Percentiles rank a stretch among this genome's conserved stretches.
Conservation (phyloP, 1,284 basidiomycete species). For the Tranzscheliella williamsii region DNA sequence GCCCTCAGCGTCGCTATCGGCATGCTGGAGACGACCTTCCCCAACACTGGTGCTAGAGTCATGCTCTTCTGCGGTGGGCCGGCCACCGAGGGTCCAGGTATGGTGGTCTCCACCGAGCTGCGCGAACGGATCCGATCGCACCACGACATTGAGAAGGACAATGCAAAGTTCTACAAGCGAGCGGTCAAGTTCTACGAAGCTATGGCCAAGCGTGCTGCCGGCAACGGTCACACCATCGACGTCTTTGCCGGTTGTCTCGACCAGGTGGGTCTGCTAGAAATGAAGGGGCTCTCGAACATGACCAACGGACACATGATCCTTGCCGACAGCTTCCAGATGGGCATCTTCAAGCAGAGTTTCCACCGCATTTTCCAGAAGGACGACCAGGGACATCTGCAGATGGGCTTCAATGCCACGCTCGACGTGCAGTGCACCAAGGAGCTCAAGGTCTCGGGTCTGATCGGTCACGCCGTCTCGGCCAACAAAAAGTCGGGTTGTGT, state of each 20-base stretch:
- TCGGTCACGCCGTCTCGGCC: slow-evolving; percentile 94
- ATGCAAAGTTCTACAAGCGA: slow-evolving; percentile 95
- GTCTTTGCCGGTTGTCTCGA: slow-evolving; percentile 96
- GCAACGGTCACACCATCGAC: slow-evolving; percentile 93
- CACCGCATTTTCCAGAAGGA: slow-evolving; percentile 91
- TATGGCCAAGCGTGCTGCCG: slow-evolving; percentile 88
- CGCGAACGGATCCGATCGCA: slow-evolving; percentile 98
- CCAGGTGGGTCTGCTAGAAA: slow-evolving; percentile 95
- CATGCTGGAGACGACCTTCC: slow-evolving; percentile 92
- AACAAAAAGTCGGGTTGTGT: slow-evolving; percentile 96
- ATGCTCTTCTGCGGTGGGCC: slow-evolving; percentile 97
- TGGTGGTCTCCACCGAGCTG: slow-evolving; percentile 93
- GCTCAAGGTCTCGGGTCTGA: slow-evolving; percentile 95
- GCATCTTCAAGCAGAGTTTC: slow-evolving; percentile 99
- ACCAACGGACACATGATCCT: slow-evolving; percentile 96
- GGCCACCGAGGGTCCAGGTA: slow-evolving; percentile 94
- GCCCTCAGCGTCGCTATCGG: slow-evolving; percentile 92
- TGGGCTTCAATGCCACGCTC: slow-evolving; percentile 99
- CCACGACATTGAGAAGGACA: slow-evolving; percentile 97
- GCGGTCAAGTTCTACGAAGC: slow-evolving; percentile 97
- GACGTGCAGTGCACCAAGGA: slow-evolving; percentile 99
- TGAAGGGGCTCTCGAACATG: slow-evolving; percentile 91
- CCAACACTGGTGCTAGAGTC: slow-evolving; percentile 92
- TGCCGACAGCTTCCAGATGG: slow-evolving; percentile 95
- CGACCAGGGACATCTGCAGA: slow-evolving; percentile 85